Evolutionary conservation across 179 eudicot genomes (phyloP), one percentile per base, ranked within the genome.

Genomic region (Spinacia oleracea): DNA sequence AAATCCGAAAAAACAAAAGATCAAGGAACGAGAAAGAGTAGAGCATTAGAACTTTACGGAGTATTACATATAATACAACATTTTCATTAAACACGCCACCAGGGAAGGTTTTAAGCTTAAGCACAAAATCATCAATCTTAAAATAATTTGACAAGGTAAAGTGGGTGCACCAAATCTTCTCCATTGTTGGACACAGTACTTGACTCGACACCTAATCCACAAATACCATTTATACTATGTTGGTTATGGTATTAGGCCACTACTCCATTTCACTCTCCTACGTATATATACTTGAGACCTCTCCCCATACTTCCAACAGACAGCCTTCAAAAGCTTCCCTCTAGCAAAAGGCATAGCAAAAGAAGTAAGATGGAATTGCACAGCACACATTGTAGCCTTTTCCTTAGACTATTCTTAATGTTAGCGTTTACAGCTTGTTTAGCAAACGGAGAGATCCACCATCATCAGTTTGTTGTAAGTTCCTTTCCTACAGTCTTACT

Each of bases 161-260:
- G 89, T 86, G 84, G 91, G 86, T 88, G 87, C 76, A 85, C 89
- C 87, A 78, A 86, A 85, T 81, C 75, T 84, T 73, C 81, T 65
- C 34, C 48, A 70, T 72, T 34, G 74, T 51, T 75, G 38, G 78
- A 81, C 86, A 70, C 46, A 56, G 56, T 67, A 27, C 78, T 79
- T 79, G 65, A 79, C 45, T 72, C 59, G 70, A 56, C 50, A 80
- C 78, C 82, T 80, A 74, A 74, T 80, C 74, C 50, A 56, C 74
- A 45, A 51, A 80, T 31, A 65, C 74, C 10, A 64, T 63, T 25
- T 71, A 71, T 9, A 79, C 78, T 16, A 74, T 74, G 68, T 35
- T 55, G n/a, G 35, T 42, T 77, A 45, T 42, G 40, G 43, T 73
- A 64, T 18, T 75, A 50, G 66, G 74, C 67, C 60, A 53, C 46